A percentile compares a stretch with the other conserved stretches of the same genome.
phyloP scores from a whole-genome alignment of 2,329 filamentous ascomycete species.

The Fusarium chuoi region DNA sequence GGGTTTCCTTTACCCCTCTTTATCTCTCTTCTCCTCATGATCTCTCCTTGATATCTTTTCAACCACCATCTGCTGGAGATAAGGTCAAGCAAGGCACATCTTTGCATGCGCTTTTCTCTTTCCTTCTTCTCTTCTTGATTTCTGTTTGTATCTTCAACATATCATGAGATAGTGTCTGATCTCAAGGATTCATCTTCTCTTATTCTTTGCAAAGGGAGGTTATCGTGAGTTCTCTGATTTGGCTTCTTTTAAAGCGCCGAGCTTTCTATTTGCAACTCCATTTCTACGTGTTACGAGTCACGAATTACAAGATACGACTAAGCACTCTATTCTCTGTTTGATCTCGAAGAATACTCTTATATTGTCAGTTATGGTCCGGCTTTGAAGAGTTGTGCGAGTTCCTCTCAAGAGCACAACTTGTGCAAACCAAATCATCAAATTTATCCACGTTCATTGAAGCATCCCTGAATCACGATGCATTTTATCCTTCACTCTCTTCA shows the following conservation, averaged over 20 bases:
- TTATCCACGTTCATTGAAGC: neutral
- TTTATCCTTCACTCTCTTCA: neutral
- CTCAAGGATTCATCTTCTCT: too few relatives aligned
- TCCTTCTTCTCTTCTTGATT: neutral
- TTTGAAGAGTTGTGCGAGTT: neutral
- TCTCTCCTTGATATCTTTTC: neutral
- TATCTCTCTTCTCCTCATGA: neutral
- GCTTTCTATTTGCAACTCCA: neutral
- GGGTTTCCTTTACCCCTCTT: neutral
- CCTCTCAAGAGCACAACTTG: neutral
- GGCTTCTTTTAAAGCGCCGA: neutral
- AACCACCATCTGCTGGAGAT: neutral
- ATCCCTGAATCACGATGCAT: constrained; percentile 11
- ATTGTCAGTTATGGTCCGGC: neutral
- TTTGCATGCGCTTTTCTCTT: too few relatives aligned
- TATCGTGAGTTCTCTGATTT: neutral
- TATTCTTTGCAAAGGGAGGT: neutral
- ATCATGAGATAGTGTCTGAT: neutral
- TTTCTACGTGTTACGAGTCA: neutral
- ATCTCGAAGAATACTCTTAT: neutral
- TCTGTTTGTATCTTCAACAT: too few relatives aligned
- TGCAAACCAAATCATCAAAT: too few relatives aligned
- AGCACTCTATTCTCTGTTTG: neutral
- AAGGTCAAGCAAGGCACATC: too few relatives aligned
- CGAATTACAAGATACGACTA: neutral